Evolutionary conservation across 768 basidiomycete species (phyloP).

Genomic region (Cubamyces sp.): DNA sequence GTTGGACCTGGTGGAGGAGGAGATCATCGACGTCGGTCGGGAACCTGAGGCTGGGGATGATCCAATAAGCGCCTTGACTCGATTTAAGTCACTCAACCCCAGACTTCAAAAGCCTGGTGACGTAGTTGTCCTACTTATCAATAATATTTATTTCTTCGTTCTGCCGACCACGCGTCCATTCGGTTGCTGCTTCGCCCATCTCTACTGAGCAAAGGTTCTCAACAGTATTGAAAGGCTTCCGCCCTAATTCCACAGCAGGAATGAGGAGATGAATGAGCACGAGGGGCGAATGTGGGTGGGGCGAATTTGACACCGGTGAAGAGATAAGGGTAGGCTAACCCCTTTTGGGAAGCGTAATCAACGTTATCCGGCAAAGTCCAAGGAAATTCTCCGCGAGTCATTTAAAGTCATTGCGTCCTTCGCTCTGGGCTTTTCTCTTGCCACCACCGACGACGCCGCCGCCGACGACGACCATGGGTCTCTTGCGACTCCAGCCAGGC

Average conservation of each 20-base stretch:
- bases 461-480: slow-evolving; percentile 28
- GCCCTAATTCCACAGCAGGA: not conserved
- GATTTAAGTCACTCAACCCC: too few species aligned
- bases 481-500: slow-evolving; percentile 27
- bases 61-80: too few species aligned
- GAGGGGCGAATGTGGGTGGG: not conserved
- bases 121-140: too few species aligned
- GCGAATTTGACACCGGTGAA: not conserved
- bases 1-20: too few species aligned
- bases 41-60: too few species aligned
- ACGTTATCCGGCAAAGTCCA: slow-evolving; percentile 10
- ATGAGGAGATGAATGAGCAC: not conserved
- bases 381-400: slow-evolving; percentile 18
- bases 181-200: too few species aligned
- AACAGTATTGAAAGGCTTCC: too few species aligned
- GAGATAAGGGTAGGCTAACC: slow-evolving; percentile 9
- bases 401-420: slow-evolving; percentile 3
- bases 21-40: too few species aligned
- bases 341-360: slow-evolving; percentile 12
- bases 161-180: too few species aligned
- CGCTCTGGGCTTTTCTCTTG: slow-evolving; percentile 4
- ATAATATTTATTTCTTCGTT: too few species aligned
- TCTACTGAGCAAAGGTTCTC: too few species aligned
- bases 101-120: too few species aligned
- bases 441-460: slow-evolving; percentile 23